phyloP scores from a whole-genome alignment of 106 monocot genomes.

The Dioscorea alata region DNA sequence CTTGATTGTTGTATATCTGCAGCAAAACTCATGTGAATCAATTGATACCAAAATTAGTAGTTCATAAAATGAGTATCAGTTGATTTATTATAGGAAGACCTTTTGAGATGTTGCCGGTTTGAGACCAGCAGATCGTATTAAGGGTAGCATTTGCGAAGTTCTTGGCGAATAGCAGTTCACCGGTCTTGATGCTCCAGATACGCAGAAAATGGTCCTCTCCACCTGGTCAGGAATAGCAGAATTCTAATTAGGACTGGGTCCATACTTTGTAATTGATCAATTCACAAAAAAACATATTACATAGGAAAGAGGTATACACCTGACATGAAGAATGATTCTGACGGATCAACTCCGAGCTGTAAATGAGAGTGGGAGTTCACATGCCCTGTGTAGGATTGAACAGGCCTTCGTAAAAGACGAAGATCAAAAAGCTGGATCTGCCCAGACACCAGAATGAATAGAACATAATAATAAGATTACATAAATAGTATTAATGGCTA shows the following conservation, averaged over 20 bases:
- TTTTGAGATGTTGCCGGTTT: conserved; percentile 12
- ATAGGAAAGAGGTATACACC: conserved; percentile 26
- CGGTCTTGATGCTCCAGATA: conserved; percentile 80
- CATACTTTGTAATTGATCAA: background rate
- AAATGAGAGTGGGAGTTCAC: conserved; percentile 63
- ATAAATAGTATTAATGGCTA: too few species aligned
- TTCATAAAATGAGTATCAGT: background rate
- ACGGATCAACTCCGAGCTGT: conserved; percentile 67
- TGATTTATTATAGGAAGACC: background rate
- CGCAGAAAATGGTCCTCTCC: conserved; percentile 67
- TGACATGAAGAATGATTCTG: conserved; percentile 62
- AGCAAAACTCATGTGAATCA: background rate
- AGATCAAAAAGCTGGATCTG: conserved; percentile 88
- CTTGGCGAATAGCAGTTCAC: conserved; percentile 59
- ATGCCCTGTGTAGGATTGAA: conserved; percentile 87
- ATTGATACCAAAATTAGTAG: background rate
- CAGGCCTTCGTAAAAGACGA: conserved; percentile 54
- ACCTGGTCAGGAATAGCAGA: conserved; percentile 25
- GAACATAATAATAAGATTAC: too few species aligned
- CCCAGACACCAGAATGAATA: background rate
- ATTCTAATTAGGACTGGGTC: too few species aligned
- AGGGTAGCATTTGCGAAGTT: conserved; percentile 36
- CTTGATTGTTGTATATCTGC: conserved; percentile 16
- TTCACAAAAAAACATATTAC: background rate
- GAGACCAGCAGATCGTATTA: conserved; percentile 50